These are phyloP conservation scores for Podochytrium sp. DNA, from an alignment of 192 early-diverging fungal genomes.

Conservation along the genomic window DNA sequence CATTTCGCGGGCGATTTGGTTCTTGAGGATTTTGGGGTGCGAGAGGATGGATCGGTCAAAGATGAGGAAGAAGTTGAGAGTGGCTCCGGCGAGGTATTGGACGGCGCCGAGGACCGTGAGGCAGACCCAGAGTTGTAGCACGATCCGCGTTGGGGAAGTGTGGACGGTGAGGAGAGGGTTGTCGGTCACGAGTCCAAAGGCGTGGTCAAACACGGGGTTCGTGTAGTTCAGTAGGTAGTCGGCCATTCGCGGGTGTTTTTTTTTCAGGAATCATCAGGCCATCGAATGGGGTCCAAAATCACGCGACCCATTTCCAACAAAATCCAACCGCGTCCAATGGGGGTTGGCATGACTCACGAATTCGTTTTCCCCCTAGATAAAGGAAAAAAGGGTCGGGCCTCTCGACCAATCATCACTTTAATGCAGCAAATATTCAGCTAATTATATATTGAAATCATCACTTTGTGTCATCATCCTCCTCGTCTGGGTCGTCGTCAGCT, in stretches of 20 bases:
- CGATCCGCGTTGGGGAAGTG: constrained; percentile 74
- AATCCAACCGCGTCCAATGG: too few relatives aligned
- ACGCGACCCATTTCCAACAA: too few relatives aligned
- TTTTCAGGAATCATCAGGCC: too few relatives aligned
- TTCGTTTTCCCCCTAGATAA: too few relatives aligned
- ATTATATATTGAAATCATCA: not conserved
- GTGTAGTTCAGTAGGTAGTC: constrained; percentile 39
- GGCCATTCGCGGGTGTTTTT: too few relatives aligned
- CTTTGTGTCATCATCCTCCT: too few relatives aligned
- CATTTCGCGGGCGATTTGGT: constrained; percentile 91
- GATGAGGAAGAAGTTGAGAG: constrained; percentile 79
- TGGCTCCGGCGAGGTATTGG: constrained; percentile 82
- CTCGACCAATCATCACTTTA: not conserved
- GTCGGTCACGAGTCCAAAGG: constrained; percentile 34
- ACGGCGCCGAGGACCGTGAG: constrained; percentile 72
- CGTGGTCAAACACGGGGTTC: constrained; percentile 36
- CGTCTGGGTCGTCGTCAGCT: not conserved
- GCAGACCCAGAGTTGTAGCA: constrained; percentile 71
- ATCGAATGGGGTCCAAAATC: too few relatives aligned
- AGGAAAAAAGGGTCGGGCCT: too few relatives aligned
- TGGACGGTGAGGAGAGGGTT: constrained; percentile 39
- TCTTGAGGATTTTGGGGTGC: constrained; percentile 91
- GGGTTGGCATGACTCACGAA: not conserved
- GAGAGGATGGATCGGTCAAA: constrained; percentile 89
- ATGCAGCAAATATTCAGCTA: not conserved